Conservation (phyloP, 306 rosid species). For the Oemleria cerasiformis region DNA sequence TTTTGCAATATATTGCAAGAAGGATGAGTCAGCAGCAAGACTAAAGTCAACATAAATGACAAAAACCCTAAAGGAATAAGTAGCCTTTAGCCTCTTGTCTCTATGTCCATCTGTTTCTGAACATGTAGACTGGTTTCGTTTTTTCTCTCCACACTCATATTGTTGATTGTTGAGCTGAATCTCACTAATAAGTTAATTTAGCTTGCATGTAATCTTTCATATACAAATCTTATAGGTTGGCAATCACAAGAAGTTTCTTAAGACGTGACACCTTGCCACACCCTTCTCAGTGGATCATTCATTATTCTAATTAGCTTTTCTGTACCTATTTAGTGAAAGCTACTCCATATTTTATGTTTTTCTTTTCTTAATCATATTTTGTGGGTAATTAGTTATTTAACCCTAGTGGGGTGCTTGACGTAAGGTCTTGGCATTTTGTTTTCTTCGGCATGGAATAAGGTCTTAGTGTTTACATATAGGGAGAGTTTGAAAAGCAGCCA, state of each 20-base stretch:
- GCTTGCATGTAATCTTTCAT: conserved; percentile 19
- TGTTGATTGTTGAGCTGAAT: not conserved
- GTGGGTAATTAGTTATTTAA: not conserved
- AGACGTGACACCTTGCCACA: not conserved
- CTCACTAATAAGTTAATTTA: conserved; percentile 24
- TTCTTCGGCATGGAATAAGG: not conserved
- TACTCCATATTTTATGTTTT: conserved; percentile 1
- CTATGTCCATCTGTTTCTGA: not conserved
- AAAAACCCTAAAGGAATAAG: conserved; percentile 15
- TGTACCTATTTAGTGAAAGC: conserved; percentile 35
- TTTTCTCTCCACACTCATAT: not conserved
- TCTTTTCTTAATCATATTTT: not conserved
- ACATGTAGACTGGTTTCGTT: conserved; percentile 8
- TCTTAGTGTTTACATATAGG: no score
- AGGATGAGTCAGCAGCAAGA: conserved; percentile 30
- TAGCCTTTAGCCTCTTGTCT: conserved; percentile 7
- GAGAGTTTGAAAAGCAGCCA: no score
- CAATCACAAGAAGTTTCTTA: conserved; percentile 33
- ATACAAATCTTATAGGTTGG: conserved; percentile 24
- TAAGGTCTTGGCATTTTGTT: not conserved
- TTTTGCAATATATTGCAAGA: conserved; percentile 18
- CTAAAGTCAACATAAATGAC: conserved; percentile 35
- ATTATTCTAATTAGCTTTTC: conserved; percentile 7
- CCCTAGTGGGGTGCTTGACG: conserved; percentile 1
- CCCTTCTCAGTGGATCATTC: conserved; percentile 21